These are phyloP conservation scores for Colletotrichum ledebouriae DNA, from an alignment of 2,329 filamentous ascomycete species.

Conservation along the genomic window DNA sequence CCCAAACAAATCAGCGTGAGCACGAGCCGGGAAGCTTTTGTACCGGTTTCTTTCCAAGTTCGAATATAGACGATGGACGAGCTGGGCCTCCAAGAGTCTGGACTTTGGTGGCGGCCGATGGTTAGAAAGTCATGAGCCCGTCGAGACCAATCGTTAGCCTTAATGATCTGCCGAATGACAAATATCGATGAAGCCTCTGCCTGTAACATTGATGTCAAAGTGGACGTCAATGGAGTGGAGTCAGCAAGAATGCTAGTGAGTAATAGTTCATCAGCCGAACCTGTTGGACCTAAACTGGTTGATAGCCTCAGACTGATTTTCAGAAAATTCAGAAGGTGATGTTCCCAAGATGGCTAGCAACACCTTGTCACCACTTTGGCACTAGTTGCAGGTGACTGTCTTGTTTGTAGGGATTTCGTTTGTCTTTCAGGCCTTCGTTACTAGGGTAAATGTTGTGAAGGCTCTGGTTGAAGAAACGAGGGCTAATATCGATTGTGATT, in stretches of 20 bases:
- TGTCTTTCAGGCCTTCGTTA: not conserved
- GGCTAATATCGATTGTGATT: not conserved
- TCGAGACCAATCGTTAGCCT: not conserved
- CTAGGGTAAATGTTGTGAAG: not conserved
- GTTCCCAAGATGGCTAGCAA: not conserved
- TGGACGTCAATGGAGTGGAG: not conserved
- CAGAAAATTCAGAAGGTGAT: not conserved
- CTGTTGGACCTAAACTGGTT: not conserved
- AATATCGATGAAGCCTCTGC: not conserved
- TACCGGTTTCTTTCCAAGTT: not conserved
- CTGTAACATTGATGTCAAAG: not conserved
- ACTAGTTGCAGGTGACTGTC: not conserved
- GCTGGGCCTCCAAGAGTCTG: not conserved
- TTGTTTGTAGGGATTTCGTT: not conserved
- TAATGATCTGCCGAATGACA: not conserved
- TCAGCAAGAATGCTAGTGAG: not conserved
- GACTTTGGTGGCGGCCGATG: not conserved
- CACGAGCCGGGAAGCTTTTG: not conserved
- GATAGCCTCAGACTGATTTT: not conserved
- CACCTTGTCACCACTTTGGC: slow-evolving; percentile 1
- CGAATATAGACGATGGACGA: not conserved
- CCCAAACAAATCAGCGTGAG: not conserved
- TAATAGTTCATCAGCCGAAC: not conserved
- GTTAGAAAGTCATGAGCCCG: not conserved
- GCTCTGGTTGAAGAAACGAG: not conserved